Base-by-base conservation (phyloP, 2,329 filamentous ascomycete species). In the Penicillium sp. region DNA sequence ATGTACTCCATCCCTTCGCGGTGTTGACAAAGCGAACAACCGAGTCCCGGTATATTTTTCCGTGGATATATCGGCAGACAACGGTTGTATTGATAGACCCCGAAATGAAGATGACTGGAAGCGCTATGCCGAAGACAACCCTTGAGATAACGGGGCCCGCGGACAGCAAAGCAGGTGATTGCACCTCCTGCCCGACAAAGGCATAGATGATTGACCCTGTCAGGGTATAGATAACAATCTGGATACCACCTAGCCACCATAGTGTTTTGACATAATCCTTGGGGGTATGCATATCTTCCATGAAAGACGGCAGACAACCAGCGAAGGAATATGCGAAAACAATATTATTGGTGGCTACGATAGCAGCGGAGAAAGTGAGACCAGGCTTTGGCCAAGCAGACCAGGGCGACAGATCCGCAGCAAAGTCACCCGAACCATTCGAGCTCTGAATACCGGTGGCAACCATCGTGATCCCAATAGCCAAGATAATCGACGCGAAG, bases 381-480 rank as follows among this genome's bases (percentile, higher is more conserved):
- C 47, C 47, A n/a, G 41, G 34, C 21, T 49, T 45, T 2, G 48
- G 50, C 12, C 53, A 50, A n/a, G 49, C 53, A 13, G 49, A 46
- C 21, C 53, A 57, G 29, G 52, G 53, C 0, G 40, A 8, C 4
- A 34, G n/a, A 31, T 41, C 49, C 2, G 45, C 53, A 1, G 52
- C 48, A 12, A 64, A 48, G 4, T 52, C 57, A 33, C 60, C 60
- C 3, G 45, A 34, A 7, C 43, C 43, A 21, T 53, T 59, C 33
- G 41, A 48, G 15, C 52, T 57, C 31, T 60, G 53, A 17, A 65
- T 53, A 8, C 62, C 61, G 2, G 63, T 63, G 1, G 57, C 62
- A 45, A 66, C 58, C 48, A 66, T 62, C 12, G 61, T 64, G 31
- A 66, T 56, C 0, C 62, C 55, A 33, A 66, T 65, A 5, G 64